Percentiles rank a stretch among this genome's conserved stretches.
phyloP scores from a whole-genome alignment of 78 protist genomes.

The Tieghemostelium lacteum region DNA sequence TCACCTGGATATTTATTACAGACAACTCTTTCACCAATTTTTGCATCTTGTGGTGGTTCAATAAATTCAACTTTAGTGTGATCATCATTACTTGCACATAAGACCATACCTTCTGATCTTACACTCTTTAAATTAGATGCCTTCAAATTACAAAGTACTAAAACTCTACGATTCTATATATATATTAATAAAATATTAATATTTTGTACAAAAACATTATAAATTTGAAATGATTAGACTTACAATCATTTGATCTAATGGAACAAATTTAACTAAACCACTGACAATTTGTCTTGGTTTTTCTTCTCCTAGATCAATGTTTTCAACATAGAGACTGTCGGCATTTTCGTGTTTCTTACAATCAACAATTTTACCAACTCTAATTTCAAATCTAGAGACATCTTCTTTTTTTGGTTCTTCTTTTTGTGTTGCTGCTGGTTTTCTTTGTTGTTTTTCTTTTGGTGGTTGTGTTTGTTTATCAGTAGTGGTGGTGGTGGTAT shows the following conservation, averaged over 20 bases:
- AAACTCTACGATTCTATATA: conserved; percentile 64
- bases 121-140: conserved; percentile 83
- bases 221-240: background rate
- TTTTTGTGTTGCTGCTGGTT: conserved; percentile 2
- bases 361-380: conserved; percentile 89
- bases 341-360: conserved; percentile 83
- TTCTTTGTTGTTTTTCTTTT: background rate
- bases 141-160: conserved; percentile 89
- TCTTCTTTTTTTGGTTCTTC: conserved; percentile 74
- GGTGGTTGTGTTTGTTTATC: conserved; percentile 22
- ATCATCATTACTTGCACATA: conserved; percentile 83
- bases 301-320: conserved; percentile 90
- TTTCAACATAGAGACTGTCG: conserved; percentile 89
- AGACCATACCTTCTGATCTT: conserved; percentile 89
- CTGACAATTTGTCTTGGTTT: conserved; percentile 84
- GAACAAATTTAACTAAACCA: conserved; percentile 85
- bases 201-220: background rate
- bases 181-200: background rate
- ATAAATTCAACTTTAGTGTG: conserved; percentile 67
- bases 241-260: conserved; percentile 69
- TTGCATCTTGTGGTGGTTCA: conserved; percentile 58
- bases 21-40: conserved; percentile 78
- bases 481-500: background rate
- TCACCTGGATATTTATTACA: conserved; percentile 82
- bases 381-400: conserved; percentile 84